Evolutionary conservation across 306 rosid genomes (phyloP), one percentile per base, ranked within the genome.

Genomic region (Citrullus colocynthis): DNA sequence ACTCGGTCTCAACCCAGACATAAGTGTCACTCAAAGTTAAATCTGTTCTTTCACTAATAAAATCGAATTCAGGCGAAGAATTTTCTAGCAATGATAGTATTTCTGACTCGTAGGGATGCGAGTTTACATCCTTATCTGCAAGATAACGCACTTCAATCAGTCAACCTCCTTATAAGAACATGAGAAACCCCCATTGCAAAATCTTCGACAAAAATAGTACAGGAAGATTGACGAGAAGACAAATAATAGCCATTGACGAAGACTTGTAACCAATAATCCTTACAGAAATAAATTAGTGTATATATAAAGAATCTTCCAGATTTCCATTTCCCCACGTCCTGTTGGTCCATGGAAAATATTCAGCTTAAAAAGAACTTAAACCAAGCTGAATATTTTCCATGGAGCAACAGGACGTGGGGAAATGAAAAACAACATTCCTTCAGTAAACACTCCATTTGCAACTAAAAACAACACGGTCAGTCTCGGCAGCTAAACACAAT

Each of bases 1-100:
- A 72, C 87, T 84, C 91, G 3, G 87, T 88, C 81, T 91, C 85
- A n/a, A 91, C 88, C 98, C 98, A 93, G 55, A 85, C 78, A 82
- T 83, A 86, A 2, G 82, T 37, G 41, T 86, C 91, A 4, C 81
- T 88, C 91, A 86, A 83, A 65, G 80, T 78, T 82, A 86, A 62
- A 79, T 85, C 84, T 42, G 45, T 21, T 8, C 55, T 79, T 85
- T 74, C 92, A 71, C 79, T 32, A 32, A 85, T 44, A 78, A 85
- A 65, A 15, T 85, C 78, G 59, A 89, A 74, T 82, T 88, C 89
- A 77, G 83, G 80, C 52, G 7, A 76, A 73, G 85, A 85, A 79
- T 66, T 79, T 30, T 82, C 83, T 79, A 87, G 10, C 74, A 92
- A 79, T 17, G 83, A 83, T 1, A 83, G 79, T 69, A 95, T 85